These are phyloP conservation scores for Didymella pinodella DNA, from an alignment of 2,329 filamentous ascomycete species.

Conservation along the genomic window DNA sequence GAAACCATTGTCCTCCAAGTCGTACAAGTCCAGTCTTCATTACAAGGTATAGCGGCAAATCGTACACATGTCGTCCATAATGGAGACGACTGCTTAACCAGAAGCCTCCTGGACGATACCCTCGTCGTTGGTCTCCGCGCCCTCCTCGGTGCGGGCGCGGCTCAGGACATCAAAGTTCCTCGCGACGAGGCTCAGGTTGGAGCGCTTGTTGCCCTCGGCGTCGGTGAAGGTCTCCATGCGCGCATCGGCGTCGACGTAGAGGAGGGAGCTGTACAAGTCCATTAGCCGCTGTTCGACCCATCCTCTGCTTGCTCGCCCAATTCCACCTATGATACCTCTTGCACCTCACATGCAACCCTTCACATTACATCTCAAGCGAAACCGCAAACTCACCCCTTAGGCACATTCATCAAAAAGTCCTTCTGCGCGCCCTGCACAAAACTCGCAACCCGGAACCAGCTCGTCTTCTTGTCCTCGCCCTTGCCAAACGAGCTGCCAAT, in stretches of 20 bases:
- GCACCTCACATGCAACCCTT: neutral
- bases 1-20: neutral
- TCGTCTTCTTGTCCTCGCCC: constrained; percentile 75
- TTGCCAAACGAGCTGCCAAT: constrained; percentile 71
- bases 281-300: neutral
- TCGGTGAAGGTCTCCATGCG: constrained; percentile 69
- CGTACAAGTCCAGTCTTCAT: constrained; percentile 6
- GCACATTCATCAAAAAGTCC: constrained; percentile 75
- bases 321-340: neutral
- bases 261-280: constrained; percentile 66
- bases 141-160: constrained; percentile 35
- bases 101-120: constrained; percentile 44
- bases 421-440: constrained; percentile 76
- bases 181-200: constrained; percentile 75
- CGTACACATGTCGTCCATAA: constrained; percentile 1
- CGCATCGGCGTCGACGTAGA: constrained; percentile 86
- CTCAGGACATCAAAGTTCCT: constrained; percentile 53
- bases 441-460: constrained; percentile 82
- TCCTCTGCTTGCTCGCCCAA: neutral
- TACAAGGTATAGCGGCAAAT: constrained; percentile 18
- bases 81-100: constrained; percentile 19
- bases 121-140: constrained; percentile 41
- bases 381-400: constrained; percentile 73
- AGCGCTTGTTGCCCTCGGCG: constrained; percentile 71
- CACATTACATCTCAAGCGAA: too few species aligned